These are phyloP conservation scores for Carpinus viminea DNA, from an alignment of 306 rosid genomes.

Conservation along the genomic window DNA sequence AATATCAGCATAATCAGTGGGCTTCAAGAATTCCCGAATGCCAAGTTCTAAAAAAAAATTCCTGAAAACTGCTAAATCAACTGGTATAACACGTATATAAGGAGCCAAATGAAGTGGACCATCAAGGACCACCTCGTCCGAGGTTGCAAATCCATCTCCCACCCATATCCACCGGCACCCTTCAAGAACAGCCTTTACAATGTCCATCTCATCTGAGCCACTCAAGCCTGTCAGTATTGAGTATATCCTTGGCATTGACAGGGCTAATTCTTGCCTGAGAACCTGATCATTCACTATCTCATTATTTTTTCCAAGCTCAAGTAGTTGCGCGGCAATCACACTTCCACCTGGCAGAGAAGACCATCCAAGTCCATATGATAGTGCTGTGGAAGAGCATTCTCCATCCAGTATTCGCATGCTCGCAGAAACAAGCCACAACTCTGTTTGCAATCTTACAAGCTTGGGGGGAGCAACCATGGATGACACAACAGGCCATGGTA, in stretches of 20 bases:
- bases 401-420: slow-evolving; percentile 94
- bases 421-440: slow-evolving; percentile 95
- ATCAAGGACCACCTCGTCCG: slow-evolving; percentile 89
- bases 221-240: slow-evolving; percentile 71
- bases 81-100: slow-evolving; percentile 89
- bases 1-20: slow-evolving; percentile 75
- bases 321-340: slow-evolving; percentile 93
- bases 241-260: slow-evolving; percentile 92
- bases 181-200: slow-evolving; percentile 96
- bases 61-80: slow-evolving; percentile 92
- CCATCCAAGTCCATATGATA: slow-evolving; percentile 81
- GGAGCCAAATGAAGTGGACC: slow-evolving; percentile 98
- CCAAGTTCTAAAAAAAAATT: slow-evolving; percentile 77
- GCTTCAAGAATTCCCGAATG: slow-evolving; percentile 74
- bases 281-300: slow-evolving; percentile 85
- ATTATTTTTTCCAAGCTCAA: slow-evolving; percentile 94
- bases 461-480: slow-evolving; percentile 97
- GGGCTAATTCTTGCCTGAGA: slow-evolving; percentile 84
- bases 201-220: slow-evolving; percentile 91
- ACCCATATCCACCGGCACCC: slow-evolving; percentile 98
- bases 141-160: slow-evolving; percentile 94
- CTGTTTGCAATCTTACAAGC: slow-evolving; percentile 71
- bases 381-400: slow-evolving; percentile 87
- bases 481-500: slow-evolving; percentile 92
- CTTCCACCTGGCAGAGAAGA: slow-evolving; percentile 88